phyloP scores from a whole-genome alignment of 108 stramenopile species.

The Cylindrotheca closterium region DNA sequence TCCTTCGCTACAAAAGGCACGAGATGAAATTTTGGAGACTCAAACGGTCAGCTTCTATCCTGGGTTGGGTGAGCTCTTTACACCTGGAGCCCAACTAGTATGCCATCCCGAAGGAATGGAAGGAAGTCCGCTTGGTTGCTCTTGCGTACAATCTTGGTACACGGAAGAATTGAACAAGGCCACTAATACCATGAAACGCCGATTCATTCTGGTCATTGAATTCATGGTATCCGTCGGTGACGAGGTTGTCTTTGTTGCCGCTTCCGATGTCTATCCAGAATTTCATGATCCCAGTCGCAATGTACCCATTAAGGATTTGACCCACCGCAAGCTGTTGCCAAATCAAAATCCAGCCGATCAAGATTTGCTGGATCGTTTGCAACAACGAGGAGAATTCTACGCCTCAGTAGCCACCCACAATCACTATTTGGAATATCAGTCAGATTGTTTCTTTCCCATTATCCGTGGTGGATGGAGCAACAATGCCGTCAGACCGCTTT shows the following conservation, averaged over 20 bases:
- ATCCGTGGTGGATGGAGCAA: constrained; percentile 61
- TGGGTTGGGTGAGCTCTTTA: constrained; percentile 64
- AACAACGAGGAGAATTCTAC: constrained; percentile 66
- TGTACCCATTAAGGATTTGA: constrained; percentile 48
- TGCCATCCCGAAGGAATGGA: constrained; percentile 71
- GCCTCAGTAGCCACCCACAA: constrained; percentile 59
- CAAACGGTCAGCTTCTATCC: constrained; percentile 65
- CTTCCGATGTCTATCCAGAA: constrained; percentile 62
- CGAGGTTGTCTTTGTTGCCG: constrained; percentile 69
- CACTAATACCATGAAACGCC: constrained; percentile 56
- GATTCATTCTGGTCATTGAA: constrained; percentile 61
- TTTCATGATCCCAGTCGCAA: constrained; percentile 59
- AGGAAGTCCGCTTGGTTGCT: constrained; percentile 56
- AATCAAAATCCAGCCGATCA: constrained; percentile 9
- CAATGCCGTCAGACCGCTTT: constrained; percentile 60
- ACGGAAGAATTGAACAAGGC: constrained; percentile 63
- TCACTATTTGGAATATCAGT: constrained; percentile 66
- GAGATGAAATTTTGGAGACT: constrained; percentile 46
- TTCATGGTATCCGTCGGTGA: constrained; percentile 60
- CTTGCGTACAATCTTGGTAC: constrained; percentile 67
- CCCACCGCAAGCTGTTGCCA: constrained; percentile 47
- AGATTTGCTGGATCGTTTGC: constrained; percentile 49
- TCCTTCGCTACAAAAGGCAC: constrained; percentile 40
- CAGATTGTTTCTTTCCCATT: constrained; percentile 64
- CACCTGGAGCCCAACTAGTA: constrained; percentile 52